Percentiles rank a stretch among this genome's conserved stretches.
phyloP scores from a whole-genome alignment of 768 basidiomycete species.

The Botryobasidium botryosum region DNA sequence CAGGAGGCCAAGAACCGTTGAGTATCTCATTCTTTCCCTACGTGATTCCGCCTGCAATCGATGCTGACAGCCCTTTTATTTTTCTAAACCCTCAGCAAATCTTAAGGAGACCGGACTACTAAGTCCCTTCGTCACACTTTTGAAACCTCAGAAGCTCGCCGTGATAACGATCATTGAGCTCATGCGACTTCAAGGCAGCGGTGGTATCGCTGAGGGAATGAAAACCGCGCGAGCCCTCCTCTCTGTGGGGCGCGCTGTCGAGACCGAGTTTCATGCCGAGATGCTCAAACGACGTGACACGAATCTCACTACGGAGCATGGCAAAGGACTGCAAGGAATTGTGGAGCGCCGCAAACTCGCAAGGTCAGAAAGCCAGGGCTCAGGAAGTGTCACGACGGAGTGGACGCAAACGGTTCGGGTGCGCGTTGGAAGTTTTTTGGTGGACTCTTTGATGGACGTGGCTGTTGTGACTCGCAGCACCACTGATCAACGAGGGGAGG shows the following conservation, averaged over 20 bases:
- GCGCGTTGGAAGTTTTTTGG: conserved; percentile 64
- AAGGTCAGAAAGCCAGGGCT: conserved; percentile 32
- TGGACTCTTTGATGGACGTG: conserved; percentile 70
- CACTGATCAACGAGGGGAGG: conserved; percentile 35
- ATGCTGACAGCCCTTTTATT: too few relatives aligned
- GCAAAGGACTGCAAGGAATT: conserved; percentile 22
- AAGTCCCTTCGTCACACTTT: conserved; percentile 55
- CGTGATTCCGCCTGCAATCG: too few relatives aligned
- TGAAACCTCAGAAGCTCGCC: conserved; percentile 64
- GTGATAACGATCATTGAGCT: conserved; percentile 79
- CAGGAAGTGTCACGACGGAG: conserved; percentile 23
- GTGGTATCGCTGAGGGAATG: conserved; percentile 71
- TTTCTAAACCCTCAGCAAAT: neutral
- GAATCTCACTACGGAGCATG: neutral
- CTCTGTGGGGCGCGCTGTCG: conserved; percentile 65
- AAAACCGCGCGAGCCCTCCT: conserved; percentile 75
- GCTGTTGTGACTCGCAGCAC: conserved; percentile 55
- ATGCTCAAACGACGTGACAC: conserved; percentile 24
- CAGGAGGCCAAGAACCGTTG: conserved; percentile 21
- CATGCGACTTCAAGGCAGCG: conserved; percentile 62
- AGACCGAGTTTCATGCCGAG: conserved; percentile 78
- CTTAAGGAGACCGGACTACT: conserved; percentile 18
- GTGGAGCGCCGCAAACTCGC: conserved; percentile 44
- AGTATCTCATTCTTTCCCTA: too few relatives aligned
- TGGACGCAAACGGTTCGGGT: conserved; percentile 72